Percentiles rank a stretch among this genome's conserved stretches.
Evolutionary conservation across 2,329 filamentous ascomycete species (phyloP).

Genomic region (Mollisiaceae sp.): DNA sequence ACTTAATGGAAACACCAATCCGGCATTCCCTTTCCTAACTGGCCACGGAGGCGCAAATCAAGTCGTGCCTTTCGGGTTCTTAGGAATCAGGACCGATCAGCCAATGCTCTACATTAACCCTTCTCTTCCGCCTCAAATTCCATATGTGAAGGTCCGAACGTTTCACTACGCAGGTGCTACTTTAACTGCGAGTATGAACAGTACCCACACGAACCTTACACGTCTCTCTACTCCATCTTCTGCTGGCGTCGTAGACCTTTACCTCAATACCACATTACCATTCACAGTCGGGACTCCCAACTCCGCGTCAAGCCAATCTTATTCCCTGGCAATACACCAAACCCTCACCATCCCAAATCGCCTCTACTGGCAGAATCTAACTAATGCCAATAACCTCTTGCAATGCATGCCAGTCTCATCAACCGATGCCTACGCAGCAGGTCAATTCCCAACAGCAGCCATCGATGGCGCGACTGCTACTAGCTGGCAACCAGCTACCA

Average conservation of each 20-base stretch:
- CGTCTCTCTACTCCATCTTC: constrained; percentile 51
- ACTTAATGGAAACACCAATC: constrained; percentile 56
- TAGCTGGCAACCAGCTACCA: constrained; percentile 67
- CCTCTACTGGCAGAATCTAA: constrained; percentile 57
- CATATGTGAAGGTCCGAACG: constrained; percentile 62
- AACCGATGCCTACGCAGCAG: constrained; percentile 55
- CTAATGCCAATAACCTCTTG: constrained; percentile 63
- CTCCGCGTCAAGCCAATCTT: constrained; percentile 45
- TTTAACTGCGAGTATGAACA: constrained; percentile 64
- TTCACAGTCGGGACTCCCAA: constrained; percentile 58
- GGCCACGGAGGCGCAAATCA: constrained; percentile 73
- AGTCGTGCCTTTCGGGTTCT: constrained; percentile 69
- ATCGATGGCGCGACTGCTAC: constrained; percentile 70
- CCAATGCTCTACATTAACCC: constrained; percentile 68
- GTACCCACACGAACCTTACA: constrained; percentile 66
- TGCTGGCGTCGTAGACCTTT: constrained; percentile 60
- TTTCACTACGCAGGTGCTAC: constrained; percentile 72
- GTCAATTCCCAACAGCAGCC: constrained; percentile 71
- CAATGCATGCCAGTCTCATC: constrained; percentile 65
- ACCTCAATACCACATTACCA: constrained; percentile 58
- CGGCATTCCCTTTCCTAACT: constrained; percentile 65
- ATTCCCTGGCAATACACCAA: constrained; percentile 54
- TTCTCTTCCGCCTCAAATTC: constrained; percentile 63
- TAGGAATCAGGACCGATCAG: constrained; percentile 65
- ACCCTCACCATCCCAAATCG: constrained; percentile 63